Evolutionary conservation across 2,329 filamentous ascomycete genomes (phyloP).

Genomic region (Pezicula rhizophila): DNA sequence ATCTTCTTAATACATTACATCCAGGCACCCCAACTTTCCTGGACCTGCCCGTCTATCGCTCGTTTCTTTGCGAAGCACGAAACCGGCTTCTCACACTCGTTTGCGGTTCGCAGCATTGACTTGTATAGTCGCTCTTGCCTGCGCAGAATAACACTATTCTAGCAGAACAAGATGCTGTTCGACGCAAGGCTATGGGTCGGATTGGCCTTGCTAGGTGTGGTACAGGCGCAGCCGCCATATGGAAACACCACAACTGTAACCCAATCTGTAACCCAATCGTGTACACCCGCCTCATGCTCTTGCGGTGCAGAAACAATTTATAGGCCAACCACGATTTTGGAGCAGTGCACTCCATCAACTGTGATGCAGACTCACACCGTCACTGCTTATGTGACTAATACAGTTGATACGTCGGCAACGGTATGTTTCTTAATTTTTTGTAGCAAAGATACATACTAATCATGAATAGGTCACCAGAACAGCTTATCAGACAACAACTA

Average conservation of each 20-base stretch:
- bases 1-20: constrained; percentile 12
- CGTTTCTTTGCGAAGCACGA: constrained; percentile 14
- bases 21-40: constrained; percentile 13
- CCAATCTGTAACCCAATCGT: no score
- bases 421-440: background rate
- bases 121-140: constrained; percentile 17
- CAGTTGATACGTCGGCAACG: background rate
- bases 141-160: no score
- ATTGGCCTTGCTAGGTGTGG: no score
- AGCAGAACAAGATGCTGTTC: no score
- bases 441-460: background rate
- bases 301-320: background rate
- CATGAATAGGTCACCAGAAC: background rate
- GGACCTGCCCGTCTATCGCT: constrained; percentile 15
- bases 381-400: background rate
- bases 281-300: background rate
- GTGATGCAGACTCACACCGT: background rate
- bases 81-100: constrained; percentile 19
- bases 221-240: no score
- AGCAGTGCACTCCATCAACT: background rate
- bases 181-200: no score
- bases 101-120: constrained; percentile 18
- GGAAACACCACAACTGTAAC: no score
- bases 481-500: background rate
- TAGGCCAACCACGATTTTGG: background rate